Conservation (phyloP, 2,329 filamentous ascomycete genomes). For the Colletotrichum navitas region DNA sequence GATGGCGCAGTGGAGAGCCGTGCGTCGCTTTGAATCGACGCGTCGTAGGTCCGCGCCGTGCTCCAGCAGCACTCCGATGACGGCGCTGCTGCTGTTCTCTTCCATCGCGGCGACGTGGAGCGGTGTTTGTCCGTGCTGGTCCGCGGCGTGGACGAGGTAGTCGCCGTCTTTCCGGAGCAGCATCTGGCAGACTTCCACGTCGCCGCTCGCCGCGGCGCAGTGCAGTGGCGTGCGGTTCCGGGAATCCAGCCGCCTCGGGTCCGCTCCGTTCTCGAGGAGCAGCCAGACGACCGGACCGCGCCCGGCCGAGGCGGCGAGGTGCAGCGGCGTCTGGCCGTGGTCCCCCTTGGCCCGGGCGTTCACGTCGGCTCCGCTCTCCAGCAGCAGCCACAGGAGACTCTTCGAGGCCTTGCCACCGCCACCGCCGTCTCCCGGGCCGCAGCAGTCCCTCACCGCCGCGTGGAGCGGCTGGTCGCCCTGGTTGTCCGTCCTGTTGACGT, state of each 20-base stretch:
- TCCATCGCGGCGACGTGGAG: constrained; percentile 8
- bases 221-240: constrained; percentile 4
- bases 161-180: neutral
- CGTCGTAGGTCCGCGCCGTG: neutral
- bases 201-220: neutral
- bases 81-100: neutral
- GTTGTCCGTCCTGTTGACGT: constrained; percentile 22
- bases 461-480: constrained; percentile 11
- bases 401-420: neutral
- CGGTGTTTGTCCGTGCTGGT: neutral
- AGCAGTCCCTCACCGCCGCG: neutral
- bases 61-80: neutral
- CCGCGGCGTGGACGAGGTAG: neutral
- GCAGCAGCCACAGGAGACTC: constrained; percentile 19
- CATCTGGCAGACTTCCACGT: neutral
- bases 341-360: neutral
- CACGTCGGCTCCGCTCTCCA: constrained; percentile 3
- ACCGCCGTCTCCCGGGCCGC: neutral
- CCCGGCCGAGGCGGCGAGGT: constrained; percentile 4
- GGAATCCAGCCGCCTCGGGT: neutral
- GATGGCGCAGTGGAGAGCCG: constrained; percentile 10
- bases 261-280: constrained; percentile 18
- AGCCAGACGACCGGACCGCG: neutral
- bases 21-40: neutral
- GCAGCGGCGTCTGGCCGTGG: constrained; percentile 7